These are phyloP conservation scores for Xylaria telfairii DNA, from an alignment of 495 filamentous ascomycete species.

Conservation along the genomic window DNA sequence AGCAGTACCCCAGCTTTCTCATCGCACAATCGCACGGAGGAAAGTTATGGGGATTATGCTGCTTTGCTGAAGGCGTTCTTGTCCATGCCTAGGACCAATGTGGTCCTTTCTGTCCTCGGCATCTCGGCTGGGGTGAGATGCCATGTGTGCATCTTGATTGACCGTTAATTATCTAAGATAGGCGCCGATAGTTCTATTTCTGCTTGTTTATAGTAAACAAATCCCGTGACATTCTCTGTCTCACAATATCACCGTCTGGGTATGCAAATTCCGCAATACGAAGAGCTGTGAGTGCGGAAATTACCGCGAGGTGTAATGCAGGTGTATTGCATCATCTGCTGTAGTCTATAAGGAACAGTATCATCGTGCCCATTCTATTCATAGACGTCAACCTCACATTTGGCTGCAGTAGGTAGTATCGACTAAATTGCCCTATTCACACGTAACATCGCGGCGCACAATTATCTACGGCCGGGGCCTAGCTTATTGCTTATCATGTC, in stretches of 20 bases:
- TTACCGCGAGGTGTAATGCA: background rate
- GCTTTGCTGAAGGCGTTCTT: background rate
- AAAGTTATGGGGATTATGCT: conserved; percentile 16
- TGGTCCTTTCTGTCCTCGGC: background rate
- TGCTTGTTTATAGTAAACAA: background rate
- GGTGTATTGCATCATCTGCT: background rate
- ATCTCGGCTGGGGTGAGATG: background rate
- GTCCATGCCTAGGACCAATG: background rate
- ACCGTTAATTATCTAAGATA: background rate
- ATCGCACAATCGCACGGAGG: conserved; percentile 1
- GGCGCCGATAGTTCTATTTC: background rate
- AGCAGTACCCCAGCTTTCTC: conserved; percentile 20
- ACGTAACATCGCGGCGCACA: conserved; percentile 1
- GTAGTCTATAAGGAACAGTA: background rate
- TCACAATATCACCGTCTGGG: background rate
- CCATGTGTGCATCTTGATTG: background rate
- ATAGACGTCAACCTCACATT: conserved; percentile 11
- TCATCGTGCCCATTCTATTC: conserved; percentile 21
- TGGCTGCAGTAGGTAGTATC: conserved; percentile 23
- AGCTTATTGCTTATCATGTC: background rate
- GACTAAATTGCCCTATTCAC: conserved; percentile 4
- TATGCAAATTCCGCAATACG: background rate
- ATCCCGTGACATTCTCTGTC: background rate
- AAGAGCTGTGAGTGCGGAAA: conserved; percentile 14
- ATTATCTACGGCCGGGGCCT: background rate